Evolutionary conservation across 108 stramenopile species (phyloP).

Genomic region (Aurantiochytrium sp.): DNA sequence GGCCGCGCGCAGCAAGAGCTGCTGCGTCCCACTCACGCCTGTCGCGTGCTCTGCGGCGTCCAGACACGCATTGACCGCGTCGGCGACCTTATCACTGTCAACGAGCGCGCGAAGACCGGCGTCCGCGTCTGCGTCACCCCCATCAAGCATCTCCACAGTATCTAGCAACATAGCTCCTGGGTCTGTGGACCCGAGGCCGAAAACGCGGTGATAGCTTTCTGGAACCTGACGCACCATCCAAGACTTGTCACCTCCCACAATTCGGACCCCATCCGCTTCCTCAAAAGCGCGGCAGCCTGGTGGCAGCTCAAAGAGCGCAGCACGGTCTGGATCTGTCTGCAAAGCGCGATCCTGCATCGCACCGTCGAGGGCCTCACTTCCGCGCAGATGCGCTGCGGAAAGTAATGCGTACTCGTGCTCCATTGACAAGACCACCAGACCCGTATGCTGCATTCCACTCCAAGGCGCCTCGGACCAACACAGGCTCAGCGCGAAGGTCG

Average conservation of each 20-base stretch:
- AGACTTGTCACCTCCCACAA: background rate
- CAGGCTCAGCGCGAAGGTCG: background rate
- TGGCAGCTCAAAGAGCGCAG: background rate
- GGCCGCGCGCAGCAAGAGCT: background rate
- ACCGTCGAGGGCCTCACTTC: background rate
- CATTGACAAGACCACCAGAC: background rate
- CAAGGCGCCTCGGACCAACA: background rate
- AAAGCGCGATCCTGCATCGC: background rate
- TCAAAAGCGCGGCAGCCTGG: background rate
- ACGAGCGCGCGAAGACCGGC: background rate
- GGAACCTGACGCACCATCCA: background rate
- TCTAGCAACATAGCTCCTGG: background rate
- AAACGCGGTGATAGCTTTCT: background rate
- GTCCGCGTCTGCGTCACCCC: background rate
- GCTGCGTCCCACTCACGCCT: background rate
- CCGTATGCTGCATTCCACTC: background rate
- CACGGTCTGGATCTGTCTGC: background rate
- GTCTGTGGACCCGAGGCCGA: background rate
- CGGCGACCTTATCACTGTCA: background rate
- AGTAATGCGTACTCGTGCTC: background rate
- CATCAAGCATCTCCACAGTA: background rate
- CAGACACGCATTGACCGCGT: background rate
- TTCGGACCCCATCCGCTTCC: background rate
- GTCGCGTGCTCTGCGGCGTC: constrained; percentile 9
- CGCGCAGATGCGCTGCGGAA: background rate